A percentile compares a stretch with the other conserved stretches of the same genome.
These are phyloP conservation scores for Fusarium agapanthi DNA, from an alignment of 2,329 filamentous ascomycete species.

Conservation along the genomic window DNA sequence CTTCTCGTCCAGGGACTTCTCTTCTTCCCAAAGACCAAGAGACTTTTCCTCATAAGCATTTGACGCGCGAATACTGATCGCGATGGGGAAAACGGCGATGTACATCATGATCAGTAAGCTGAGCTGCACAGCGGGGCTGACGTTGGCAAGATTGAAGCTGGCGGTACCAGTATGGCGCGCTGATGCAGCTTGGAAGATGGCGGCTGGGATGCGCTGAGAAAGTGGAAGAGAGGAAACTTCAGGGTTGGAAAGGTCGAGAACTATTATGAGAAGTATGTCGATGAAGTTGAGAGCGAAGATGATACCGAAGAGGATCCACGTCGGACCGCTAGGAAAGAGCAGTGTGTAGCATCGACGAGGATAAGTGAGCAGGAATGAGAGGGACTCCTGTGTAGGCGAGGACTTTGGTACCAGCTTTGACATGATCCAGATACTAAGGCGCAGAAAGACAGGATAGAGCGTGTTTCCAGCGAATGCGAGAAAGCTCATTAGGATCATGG, in stretches of 20 bases:
- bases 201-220: slow-evolving; percentile 57
- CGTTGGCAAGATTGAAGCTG: slow-evolving; percentile 57
- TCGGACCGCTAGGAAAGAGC: slow-evolving; percentile 67
- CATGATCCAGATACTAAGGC: slow-evolving; percentile 65
- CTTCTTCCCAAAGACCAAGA: slow-evolving; percentile 63
- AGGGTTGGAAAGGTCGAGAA: slow-evolving; percentile 59
- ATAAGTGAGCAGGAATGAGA: slow-evolving; percentile 68
- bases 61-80: slow-evolving; percentile 66
- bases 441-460: slow-evolving; percentile 65
- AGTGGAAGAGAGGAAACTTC: slow-evolving; percentile 52
- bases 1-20: slow-evolving; percentile 34
- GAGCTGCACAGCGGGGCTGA: slow-evolving; percentile 65
- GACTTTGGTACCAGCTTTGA: slow-evolving; percentile 54
- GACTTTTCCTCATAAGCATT: slow-evolving; percentile 70
- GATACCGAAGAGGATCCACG: slow-evolving; percentile 63
- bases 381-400: slow-evolving; percentile 50
- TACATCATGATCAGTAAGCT: slow-evolving; percentile 72
- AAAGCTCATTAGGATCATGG: slow-evolving; percentile 57
- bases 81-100: slow-evolving; percentile 67
- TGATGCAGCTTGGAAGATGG: slow-evolving; percentile 65
- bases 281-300: slow-evolving; percentile 61
- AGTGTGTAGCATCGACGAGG: slow-evolving; percentile 69
- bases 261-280: slow-evolving; percentile 63
- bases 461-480: slow-evolving; percentile 63
- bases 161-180: slow-evolving; percentile 57